phyloP scores from a whole-genome alignment of 164 flowering plant species.

The Stephania yunnanensis region DNA sequence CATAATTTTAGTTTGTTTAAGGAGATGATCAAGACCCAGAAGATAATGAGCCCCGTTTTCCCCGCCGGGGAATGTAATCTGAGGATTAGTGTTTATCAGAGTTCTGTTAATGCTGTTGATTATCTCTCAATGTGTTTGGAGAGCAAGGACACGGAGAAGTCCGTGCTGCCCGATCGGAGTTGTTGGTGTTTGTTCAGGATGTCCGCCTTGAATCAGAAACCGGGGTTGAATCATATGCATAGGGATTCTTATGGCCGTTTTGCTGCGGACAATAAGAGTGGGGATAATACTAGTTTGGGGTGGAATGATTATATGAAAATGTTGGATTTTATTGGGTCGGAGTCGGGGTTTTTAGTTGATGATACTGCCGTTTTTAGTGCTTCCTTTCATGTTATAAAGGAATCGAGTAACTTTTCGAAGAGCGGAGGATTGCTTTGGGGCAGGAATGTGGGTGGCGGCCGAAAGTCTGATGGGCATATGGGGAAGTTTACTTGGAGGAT shows the following conservation, averaged over 20 bases:
- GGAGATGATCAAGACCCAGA: conserved; percentile 96
- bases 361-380: conserved; percentile 89
- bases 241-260: conserved; percentile 92
- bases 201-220: conserved; percentile 90
- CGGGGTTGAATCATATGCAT: conserved; percentile 77
- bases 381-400: conserved; percentile 90
- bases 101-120: conserved; percentile 74
- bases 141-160: conserved; percentile 89
- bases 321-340: conserved; percentile 65
- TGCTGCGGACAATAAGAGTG: conserved; percentile 87
- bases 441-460: conserved; percentile 42
- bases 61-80: conserved; percentile 92
- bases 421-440: conserved; percentile 54
- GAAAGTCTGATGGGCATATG: conserved; percentile 82
- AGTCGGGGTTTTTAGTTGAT: conserved; percentile 75
- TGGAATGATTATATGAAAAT: conserved; percentile 99
- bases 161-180: conserved; percentile 56
- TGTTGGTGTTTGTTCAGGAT: conserved; percentile 97
- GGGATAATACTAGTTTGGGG: conserved; percentile 93
- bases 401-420: conserved; percentile 69
- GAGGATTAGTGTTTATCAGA: conserved; percentile 91
- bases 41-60: conserved; percentile 93
- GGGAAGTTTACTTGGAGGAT: conserved; percentile 95
- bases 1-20: conserved; percentile 82
- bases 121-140: conserved; percentile 92